Evolutionary conservation across 352 stramenopile genomes (phyloP), one percentile per base, ranked within the genome.

Genomic region (Blastocystis sp.): DNA sequence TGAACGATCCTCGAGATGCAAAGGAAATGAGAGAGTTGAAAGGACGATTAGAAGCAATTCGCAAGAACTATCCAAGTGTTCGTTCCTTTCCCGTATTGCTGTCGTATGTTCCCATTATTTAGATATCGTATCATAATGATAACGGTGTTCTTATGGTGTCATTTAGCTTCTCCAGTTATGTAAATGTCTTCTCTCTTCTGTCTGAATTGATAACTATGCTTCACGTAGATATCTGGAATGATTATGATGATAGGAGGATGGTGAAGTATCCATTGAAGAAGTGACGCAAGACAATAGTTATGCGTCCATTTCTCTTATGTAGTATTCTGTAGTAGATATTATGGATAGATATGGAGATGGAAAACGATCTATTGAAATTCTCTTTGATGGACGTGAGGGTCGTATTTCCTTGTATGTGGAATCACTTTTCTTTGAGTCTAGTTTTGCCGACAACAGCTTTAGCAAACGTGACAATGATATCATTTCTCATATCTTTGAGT

Each of bases 291-390:
- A 83, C 5, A 19, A 66, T 1, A 42, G 35, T 27, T 37, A 12
- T 35, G 27, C 51, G 19, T 65, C 51, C 0, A 59, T 83, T 51
- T 66, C 71, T 32, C 37, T 83, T 16, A 66, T 83, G 71, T 83
- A 65, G 56, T 4, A 37, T 54, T 27, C 1, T n/a, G 16, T 0
- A 49, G 21, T 42, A 16, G 14, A 1, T 46, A 0, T 66, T 24
- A 66, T 21, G 14, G 2, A 1, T 83, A 83, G 71, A 52, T 83
- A 83, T 46, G 71, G 71, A 24, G 71, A 83, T 66, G 71, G 71
- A 19, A 57, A 83, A n/a, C 71, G 35, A 19, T 83, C 71, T 1
- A 46, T 83, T 39, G 71, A 83, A 9, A 66, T 83, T 39, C 9
- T 83, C 1, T 49, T 65, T 37, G 51, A 83, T 24, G 49, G 71